Evolutionary conservation across 306 rosid genomes (phyloP), one percentile per base, ranked within the genome.

Genomic region (Notholithocarpus densiflorus): DNA sequence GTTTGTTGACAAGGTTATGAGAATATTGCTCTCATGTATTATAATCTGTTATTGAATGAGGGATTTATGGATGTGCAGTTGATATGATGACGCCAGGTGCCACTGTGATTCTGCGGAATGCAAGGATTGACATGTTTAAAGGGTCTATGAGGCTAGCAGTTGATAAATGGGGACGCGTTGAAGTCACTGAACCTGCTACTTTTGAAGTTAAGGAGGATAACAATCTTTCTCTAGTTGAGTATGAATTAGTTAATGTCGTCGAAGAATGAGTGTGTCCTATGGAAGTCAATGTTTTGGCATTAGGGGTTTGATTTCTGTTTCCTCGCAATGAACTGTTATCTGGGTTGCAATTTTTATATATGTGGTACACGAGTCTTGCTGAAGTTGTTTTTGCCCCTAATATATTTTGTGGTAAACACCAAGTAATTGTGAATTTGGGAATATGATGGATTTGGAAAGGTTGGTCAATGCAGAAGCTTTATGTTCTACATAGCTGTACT

Each of bases 91-190:
- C 82, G 73, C 86, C 90, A 1, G 92, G 77, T 5, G 70, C 89
- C 24, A 90, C 93, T 61, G 55, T 91, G 75, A 90, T 73, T 66
- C 82, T 93, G 82, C 92, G 97, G 10, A 93, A 93, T 79, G 97
- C 98, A 2, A 93, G 89, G 93, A 91, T 93, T 62, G 98, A 90
- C 91, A 90, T 93, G 98, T 93, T 93, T 82, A 93, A 93, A 82
- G 98, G 97, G 37, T 91, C 98, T 0, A 91, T 93, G 98, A 93
- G 97, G 91, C 89, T 91, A 66, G 98, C 91, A 0, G 98, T 91
- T 71, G 97, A 91, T 83, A 91, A 87, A 85, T 91, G 97, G 98
- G 98, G 98, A 8, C 97, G 94, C 48, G 78, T 89, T 72, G 98
- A 93, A 86, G 90, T 64, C 15, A 68, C 94, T 0, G 97, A 91